A percentile compares a stretch with the other conserved stretches of the same genome.
phyloP scores from a whole-genome alignment of 768 basidiomycete species.

The Russula compacta region DNA sequence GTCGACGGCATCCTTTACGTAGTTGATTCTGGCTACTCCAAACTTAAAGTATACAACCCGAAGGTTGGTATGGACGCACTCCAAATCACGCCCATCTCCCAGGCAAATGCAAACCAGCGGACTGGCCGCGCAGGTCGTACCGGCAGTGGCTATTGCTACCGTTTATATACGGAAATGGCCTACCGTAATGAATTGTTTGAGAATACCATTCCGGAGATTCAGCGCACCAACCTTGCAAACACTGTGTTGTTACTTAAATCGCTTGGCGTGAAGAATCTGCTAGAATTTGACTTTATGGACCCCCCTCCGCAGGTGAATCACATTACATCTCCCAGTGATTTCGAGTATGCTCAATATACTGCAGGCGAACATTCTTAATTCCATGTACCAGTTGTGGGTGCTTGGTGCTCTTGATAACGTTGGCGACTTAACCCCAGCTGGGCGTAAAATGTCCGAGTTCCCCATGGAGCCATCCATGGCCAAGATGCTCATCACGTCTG shows the following conservation, averaged over 20 bases:
- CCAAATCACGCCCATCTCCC: slow-evolving; percentile 98
- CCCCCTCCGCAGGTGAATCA: slow-evolving; percentile 87
- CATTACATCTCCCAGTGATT: not conserved
- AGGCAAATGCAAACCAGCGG: slow-evolving; percentile 94
- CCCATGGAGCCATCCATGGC: slow-evolving; percentile 99
- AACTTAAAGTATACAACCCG: slow-evolving; percentile 97
- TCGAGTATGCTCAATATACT: not conserved
- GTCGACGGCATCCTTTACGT: slow-evolving; percentile 98
- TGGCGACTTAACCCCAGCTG: slow-evolving; percentile 87
- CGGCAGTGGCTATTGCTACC: slow-evolving; percentile 93
- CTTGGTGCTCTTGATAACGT: slow-evolving; percentile 95
- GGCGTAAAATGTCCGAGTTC: slow-evolving; percentile 97
- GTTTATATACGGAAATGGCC: slow-evolving; percentile 94
- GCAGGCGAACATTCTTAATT: slow-evolving; percentile 93
- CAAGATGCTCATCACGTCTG: slow-evolving; percentile 95
- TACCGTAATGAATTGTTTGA: slow-evolving; percentile 92
- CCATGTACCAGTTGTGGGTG: slow-evolving; percentile 99
- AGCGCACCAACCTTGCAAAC: slow-evolving; percentile 94
- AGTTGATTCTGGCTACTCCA: slow-evolving; percentile 94
- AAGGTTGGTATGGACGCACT: slow-evolving; percentile 99
- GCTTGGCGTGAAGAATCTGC: slow-evolving; percentile 89
- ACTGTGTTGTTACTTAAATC: slow-evolving; percentile 93
- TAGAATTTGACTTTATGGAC: slow-evolving; percentile 99
- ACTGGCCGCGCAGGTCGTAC: slow-evolving; percentile 96
- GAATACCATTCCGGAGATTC: slow-evolving; percentile 97